Evolutionary conservation across 495 filamentous ascomycete species (phyloP).

Genomic region (Penicillium paxilli): DNA sequence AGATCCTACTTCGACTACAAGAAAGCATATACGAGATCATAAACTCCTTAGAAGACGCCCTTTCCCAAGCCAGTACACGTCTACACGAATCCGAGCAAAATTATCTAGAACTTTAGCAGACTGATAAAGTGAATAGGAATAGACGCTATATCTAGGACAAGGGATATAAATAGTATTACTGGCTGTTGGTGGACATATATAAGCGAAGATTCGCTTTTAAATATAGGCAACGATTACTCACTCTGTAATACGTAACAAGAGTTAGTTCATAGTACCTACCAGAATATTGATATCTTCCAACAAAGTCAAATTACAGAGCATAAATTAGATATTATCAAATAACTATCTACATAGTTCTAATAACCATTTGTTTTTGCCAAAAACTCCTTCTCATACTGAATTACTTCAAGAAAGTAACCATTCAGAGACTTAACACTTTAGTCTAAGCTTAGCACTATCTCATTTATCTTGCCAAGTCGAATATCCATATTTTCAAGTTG

Average conservation of each 20-base stretch:
- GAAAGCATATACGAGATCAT: constrained; percentile 6
- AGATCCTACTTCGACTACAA: constrained; percentile 13
- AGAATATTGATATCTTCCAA: no score
- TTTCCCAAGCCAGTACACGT: constrained; percentile 3
- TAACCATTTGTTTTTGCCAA: neutral
- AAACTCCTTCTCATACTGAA: neutral
- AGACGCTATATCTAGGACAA: neutral
- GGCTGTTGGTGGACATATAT: neutral
- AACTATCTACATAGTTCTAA: neutral
- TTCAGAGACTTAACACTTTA: neutral
- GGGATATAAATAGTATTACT: neutral
- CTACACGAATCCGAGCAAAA: constrained; percentile 11
- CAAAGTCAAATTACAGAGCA: no score
- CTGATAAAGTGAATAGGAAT: neutral
- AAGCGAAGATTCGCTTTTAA: neutral
- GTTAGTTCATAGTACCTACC: neutral
- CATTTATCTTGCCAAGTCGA: neutral
- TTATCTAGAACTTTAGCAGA: constrained; percentile 13
- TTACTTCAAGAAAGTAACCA: neutral
- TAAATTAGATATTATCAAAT: no score
- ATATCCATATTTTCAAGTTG: neutral
- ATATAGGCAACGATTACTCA: no score
- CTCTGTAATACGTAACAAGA: no score
- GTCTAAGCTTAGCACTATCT: neutral
- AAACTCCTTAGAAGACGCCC: constrained; percentile 10